Conservation (phyloP, 2,329 filamentous ascomycete species). For the Leptographium lundbergii region DNA sequence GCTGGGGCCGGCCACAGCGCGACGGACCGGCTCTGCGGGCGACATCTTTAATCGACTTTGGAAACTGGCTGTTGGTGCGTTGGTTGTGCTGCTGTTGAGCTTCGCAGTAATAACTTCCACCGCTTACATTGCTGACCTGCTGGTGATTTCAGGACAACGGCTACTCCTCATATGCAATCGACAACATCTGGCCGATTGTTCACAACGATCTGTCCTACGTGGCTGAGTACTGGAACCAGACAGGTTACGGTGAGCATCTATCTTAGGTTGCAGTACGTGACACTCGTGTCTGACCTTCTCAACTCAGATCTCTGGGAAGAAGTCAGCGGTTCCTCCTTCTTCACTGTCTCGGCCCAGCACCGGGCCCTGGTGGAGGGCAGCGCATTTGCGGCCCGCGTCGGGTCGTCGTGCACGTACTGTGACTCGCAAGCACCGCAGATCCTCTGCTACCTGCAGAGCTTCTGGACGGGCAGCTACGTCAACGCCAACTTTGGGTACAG, state of each 20-base stretch:
- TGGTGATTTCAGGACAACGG: slow-evolving; percentile 33
- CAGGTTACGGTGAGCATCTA: slow-evolving; percentile 37
- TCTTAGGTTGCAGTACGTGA: no score
- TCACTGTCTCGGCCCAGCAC: slow-evolving; percentile 59
- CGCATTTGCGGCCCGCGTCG: slow-evolving; percentile 50
- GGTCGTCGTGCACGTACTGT: slow-evolving; percentile 47
- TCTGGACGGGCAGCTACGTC: slow-evolving; percentile 57
- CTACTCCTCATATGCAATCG: slow-evolving; percentile 40
- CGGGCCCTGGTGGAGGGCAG: slow-evolving; percentile 57
- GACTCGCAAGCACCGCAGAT: slow-evolving; percentile 52
- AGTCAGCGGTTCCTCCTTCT: slow-evolving; percentile 64
- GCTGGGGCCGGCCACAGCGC: slow-evolving; percentile 66
- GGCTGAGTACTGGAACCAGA: slow-evolving; percentile 56
- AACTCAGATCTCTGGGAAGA: slow-evolving; percentile 63
- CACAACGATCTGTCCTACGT: slow-evolving; percentile 67
- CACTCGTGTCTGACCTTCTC: neutral
- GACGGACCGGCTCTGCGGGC: slow-evolving; percentile 70
- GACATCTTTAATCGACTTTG: slow-evolving; percentile 59
- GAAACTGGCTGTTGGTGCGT: slow-evolving; percentile 44
- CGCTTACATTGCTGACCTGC: slow-evolving; percentile 5
- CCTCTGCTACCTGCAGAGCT: slow-evolving; percentile 60
- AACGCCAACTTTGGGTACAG: slow-evolving; percentile 41
- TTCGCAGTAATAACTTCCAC: no score
- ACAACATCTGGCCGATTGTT: slow-evolving; percentile 59
- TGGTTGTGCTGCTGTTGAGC: no score